phyloP scores from a whole-genome alignment of 1,284 basidiomycete species.

The Ceratobasidium sp. region DNA sequence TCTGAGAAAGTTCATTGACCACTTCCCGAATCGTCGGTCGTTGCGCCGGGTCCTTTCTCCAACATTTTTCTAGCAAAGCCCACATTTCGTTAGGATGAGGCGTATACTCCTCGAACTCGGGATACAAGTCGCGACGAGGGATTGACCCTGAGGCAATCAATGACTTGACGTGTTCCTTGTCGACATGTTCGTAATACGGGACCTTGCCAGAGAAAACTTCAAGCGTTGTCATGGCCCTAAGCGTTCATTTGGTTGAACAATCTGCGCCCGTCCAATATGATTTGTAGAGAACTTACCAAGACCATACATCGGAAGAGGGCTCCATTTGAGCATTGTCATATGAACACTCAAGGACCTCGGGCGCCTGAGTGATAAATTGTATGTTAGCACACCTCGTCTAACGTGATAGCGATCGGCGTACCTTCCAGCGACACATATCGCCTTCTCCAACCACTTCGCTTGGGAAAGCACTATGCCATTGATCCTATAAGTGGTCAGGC shows the following conservation, averaged over 20 bases:
- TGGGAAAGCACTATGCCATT: background rate
- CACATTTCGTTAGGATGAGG: slow-evolving; percentile 19
- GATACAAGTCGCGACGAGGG: background rate
- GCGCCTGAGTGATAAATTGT: slow-evolving; percentile 4
- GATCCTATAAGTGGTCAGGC: too few relatives aligned
- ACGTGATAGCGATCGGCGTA: too few relatives aligned
- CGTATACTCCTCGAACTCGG: slow-evolving; percentile 10
- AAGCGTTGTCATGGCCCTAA: slow-evolving; percentile 28
- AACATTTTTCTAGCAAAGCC: slow-evolving; percentile 17
- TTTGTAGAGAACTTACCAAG: slow-evolving; percentile 21
- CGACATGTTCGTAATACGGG: slow-evolving; percentile 1
- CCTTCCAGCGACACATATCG: background rate
- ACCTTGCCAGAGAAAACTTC: background rate
- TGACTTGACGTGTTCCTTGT: background rate
- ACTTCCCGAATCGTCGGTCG: slow-evolving; percentile 24
- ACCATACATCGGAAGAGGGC: slow-evolving; percentile 27
- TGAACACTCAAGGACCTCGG: background rate
- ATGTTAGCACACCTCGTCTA: background rate
- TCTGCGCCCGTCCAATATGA: too few relatives aligned
- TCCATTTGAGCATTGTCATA: background rate
- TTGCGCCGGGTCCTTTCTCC: slow-evolving; percentile 11
- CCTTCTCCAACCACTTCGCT: background rate
- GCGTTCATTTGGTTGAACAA: background rate
- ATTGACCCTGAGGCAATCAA: background rate
- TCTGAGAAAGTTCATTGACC: slow-evolving; percentile 1